phyloP scores from a whole-genome alignment of 2,329 filamentous ascomycete genomes.

The Arthroderma uncinatum region DNA sequence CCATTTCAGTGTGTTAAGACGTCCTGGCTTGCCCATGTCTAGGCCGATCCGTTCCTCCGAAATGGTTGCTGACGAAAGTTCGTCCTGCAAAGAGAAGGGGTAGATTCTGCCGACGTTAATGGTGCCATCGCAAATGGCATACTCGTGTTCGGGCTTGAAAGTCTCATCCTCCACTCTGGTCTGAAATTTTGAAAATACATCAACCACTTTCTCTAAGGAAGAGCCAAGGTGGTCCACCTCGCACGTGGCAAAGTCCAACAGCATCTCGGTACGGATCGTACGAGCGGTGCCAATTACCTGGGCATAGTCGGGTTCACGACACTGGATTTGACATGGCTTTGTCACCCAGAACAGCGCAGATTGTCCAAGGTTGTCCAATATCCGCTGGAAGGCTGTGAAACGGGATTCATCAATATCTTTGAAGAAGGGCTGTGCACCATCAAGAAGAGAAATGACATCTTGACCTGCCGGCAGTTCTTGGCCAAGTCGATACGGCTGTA shows the following conservation, averaged over 20 bases:
- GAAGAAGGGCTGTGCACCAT: conserved; percentile 26
- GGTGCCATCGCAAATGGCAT: not conserved
- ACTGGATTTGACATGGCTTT: not conserved
- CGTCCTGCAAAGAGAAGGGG: not conserved
- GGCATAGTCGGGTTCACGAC: conserved; percentile 7
- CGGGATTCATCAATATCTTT: conserved; percentile 25
- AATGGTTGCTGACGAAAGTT: no score
- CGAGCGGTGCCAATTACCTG: conserved; percentile 5
- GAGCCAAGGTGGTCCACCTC: conserved; percentile 4
- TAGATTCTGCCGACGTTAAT: not conserved
- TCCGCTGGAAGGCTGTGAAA: conserved; percentile 5
- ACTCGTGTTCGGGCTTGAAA: conserved; percentile 7
- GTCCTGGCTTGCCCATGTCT: not conserved
- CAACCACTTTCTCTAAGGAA: not conserved
- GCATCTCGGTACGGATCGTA: conserved; percentile 4
- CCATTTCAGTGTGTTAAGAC: not conserved
- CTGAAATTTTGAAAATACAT: not conserved
- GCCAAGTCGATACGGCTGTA: not conserved
- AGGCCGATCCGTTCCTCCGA: no score
- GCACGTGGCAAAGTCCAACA: conserved; percentile 6
- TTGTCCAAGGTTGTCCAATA: no score
- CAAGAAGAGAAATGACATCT: conserved; percentile 4
- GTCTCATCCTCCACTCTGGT: not conserved
- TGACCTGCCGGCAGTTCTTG: not conserved
- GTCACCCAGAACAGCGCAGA: conserved; percentile 12